Evolutionary conservation across 75 land plant species (phyloP).

Genomic region (Isoetes taiwanensis): DNA sequence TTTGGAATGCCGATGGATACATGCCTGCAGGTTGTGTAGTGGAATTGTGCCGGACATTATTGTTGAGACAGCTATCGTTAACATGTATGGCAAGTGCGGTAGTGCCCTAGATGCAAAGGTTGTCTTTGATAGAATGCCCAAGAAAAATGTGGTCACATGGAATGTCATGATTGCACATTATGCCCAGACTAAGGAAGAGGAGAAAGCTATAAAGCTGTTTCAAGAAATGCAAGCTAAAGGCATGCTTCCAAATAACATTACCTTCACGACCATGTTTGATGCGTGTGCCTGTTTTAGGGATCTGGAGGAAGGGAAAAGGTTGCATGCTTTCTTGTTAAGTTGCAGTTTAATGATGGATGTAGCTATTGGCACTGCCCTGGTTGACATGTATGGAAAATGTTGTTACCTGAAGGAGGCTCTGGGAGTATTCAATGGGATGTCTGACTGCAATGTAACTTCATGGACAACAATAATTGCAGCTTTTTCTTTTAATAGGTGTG

Average conservation of each 20-base stretch:
- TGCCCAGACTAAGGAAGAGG: background rate
- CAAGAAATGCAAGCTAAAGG: background rate
- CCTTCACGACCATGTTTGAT: slow-evolving; percentile 3
- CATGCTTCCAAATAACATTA: slow-evolving; percentile 5
- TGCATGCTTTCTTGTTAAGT: too few species aligned
- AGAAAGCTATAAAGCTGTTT: slow-evolving; percentile 9
- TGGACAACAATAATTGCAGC: slow-evolving; percentile 14
- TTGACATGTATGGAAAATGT: slow-evolving; percentile 19
- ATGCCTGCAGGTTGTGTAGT: too few species aligned
- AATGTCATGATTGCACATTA: slow-evolving; percentile 8
- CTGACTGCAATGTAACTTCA: slow-evolving; percentile 3
- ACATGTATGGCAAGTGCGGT: background rate
- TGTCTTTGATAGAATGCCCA: slow-evolving; percentile 8
- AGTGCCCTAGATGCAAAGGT: background rate
- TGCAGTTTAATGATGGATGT: too few species aligned
- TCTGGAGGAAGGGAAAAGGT: too few species aligned
- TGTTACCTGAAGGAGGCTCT: slow-evolving; percentile 16
- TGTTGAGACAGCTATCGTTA: too few species aligned
- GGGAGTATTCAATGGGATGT: slow-evolving; percentile 2
- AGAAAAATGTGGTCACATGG: slow-evolving; percentile 9
- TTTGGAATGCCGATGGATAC: too few species aligned
- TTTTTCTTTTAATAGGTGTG: background rate
- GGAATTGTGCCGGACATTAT: too few species aligned
- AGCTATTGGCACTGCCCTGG: too few species aligned
- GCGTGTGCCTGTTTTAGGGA: too few species aligned